Percentiles rank a stretch among this genome's conserved stretches.
These are phyloP conservation scores for Tricholomella constricta DNA, from an alignment of 768 basidiomycete species.

Conservation along the genomic window DNA sequence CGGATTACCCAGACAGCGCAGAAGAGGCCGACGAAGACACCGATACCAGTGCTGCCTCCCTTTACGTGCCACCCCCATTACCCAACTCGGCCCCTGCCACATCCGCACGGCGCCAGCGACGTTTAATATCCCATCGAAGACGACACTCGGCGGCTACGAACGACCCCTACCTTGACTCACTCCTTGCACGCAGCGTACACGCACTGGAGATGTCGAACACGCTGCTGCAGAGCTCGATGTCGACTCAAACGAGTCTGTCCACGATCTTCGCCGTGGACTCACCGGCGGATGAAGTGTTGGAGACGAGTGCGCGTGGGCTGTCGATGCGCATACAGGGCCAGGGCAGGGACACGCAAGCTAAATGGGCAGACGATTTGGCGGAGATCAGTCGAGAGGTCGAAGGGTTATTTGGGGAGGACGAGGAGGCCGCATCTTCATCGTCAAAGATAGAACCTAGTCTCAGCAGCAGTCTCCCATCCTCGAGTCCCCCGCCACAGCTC, in stretches of 20 bases:
- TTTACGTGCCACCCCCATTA: constrained; percentile 30
- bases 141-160: constrained; percentile 26
- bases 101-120: constrained; percentile 36
- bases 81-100: constrained; percentile 32
- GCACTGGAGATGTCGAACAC: constrained; percentile 86
- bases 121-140: constrained; percentile 20
- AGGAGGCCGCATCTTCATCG: neutral
- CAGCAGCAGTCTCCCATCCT: constrained; percentile 49
- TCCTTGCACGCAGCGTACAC: constrained; percentile 80
- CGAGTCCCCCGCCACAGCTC: constrained; percentile 10
- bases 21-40: constrained; percentile 78
- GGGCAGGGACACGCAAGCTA: constrained; percentile 44
- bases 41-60: constrained; percentile 33
- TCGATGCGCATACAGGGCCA: constrained; percentile 51
- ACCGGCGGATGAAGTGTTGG: constrained; percentile 46
- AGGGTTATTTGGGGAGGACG: constrained; percentile 46
- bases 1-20: constrained; percentile 65
- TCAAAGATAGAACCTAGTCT: constrained; percentile 26
- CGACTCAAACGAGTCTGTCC: constrained; percentile 59
- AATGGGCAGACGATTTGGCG: constrained; percentile 71
- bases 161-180: constrained; percentile 71
- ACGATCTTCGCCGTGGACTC: constrained; percentile 50
- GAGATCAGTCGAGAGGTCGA: constrained; percentile 67
- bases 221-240: constrained; percentile 73
- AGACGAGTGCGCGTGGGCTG: constrained; percentile 52